Conservation (phyloP, 805 yeast genomes). For the Saturnispora diversa region DNA sequence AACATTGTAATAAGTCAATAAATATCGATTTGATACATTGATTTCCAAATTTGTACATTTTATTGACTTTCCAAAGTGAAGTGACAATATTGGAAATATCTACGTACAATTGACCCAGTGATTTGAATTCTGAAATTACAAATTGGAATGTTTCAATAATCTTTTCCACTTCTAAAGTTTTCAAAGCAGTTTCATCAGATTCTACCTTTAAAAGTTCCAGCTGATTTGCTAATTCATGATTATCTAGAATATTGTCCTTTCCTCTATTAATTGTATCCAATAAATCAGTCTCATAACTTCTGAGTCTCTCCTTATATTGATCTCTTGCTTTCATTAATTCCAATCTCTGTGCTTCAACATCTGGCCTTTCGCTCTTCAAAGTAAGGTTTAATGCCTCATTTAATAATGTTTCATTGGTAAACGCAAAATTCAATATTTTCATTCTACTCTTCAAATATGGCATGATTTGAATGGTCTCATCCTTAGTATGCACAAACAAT, state of each 20-base stretch:
- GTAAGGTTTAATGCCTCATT: conserved; percentile 52
- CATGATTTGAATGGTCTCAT: conserved; percentile 39
- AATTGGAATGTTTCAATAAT: conserved; percentile 50
- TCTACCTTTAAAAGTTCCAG: conserved; percentile 62
- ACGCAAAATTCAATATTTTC: conserved; percentile 57
- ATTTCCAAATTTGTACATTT: conserved; percentile 55
- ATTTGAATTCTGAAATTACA: conserved; percentile 39
- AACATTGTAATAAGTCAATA: neutral
- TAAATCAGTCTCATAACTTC: conserved; percentile 49
- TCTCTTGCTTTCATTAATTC: conserved; percentile 49
- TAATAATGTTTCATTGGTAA: conserved; percentile 62
- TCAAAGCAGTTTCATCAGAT: conserved; percentile 42
- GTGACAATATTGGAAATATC: conserved; percentile 41
- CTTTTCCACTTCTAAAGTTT: conserved; percentile 44
- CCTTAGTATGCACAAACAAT: conserved; percentile 53
- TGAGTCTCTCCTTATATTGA: conserved; percentile 48
- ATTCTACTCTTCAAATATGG: conserved; percentile 57
- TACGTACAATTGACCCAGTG: conserved; percentile 51
- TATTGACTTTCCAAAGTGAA: conserved; percentile 33
- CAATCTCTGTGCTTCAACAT: conserved; percentile 48
- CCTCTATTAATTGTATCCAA: conserved; percentile 50
- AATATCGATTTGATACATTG: no score
- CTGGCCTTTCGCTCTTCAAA: conserved; percentile 53
- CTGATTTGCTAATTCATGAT: conserved; percentile 48
- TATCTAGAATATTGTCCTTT: conserved; percentile 58